Evolutionary conservation across 768 basidiomycete species (phyloP), one percentile per base, ranked within the genome.

Genomic region (Leccinellum albellum): DNA sequence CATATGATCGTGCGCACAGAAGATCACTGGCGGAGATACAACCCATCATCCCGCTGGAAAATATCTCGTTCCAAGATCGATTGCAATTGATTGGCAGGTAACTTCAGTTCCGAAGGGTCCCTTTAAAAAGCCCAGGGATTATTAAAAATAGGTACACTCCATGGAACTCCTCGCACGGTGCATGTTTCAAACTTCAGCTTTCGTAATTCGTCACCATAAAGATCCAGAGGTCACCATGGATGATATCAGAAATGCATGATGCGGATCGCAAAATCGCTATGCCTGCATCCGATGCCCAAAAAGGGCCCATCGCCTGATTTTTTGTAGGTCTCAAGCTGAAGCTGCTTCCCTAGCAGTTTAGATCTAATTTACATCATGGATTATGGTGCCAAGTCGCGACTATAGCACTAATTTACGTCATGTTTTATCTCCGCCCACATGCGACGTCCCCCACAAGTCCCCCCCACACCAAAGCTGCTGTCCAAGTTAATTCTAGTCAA

Each of bases 111-210:
- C 23, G 29, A 26, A n/a, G 6, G 26, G 17, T 29, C 28, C n/a
- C 10, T 24, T 26, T 37, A 37, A 17, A 35, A 3, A 4, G 8
- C 15, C 17, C 17, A 37, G 17, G 14, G 35, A 37, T 17, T 3
- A 37, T 37, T 37, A 17, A 37, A 17, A 37, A 37, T 37, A 37
- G 42, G 42, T 13, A 44, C 42, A 21, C 21, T 6, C 42, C 46
- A 48, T 45, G 14, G 20, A 45, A 42, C 24, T 35, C 23, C 20
- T 37, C 40, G 17, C 35, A 37, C 35, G 17, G n/a, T 24, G 45
- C 14, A 58, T 32, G 58, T 59, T 59, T 53, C 56, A 60, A 24
- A n/a, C 20, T 35, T 52, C 51, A 15, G 32, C 56, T 44, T 58
- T 37, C 51, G 13, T 20, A 5, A 21, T 21, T 23, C 28, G 23